A percentile compares a stretch with the other conserved stretches of the same genome.
phyloP scores from a whole-genome alignment of 2,329 filamentous ascomycete genomes.

The Chaetothyriales sp. region DNA sequence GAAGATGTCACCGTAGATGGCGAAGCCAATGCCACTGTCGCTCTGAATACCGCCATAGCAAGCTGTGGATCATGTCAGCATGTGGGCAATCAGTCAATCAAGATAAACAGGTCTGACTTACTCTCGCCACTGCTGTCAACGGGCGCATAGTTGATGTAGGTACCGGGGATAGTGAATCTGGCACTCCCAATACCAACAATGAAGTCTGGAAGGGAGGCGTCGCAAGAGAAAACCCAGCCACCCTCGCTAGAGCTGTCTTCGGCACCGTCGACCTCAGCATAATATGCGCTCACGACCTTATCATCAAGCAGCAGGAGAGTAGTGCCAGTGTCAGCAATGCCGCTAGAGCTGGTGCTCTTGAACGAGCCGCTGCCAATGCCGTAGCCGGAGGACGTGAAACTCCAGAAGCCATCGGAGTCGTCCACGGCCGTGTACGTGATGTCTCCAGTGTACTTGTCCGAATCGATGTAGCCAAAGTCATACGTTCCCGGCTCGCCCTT shows the following conservation, averaged over 20 bases:
- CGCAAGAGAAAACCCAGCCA: slow-evolving; percentile 33
- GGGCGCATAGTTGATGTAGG: slow-evolving; percentile 36
- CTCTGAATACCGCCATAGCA: slow-evolving; percentile 70
- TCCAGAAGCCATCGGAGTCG: slow-evolving; percentile 48
- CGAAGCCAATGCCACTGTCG: slow-evolving; percentile 41
- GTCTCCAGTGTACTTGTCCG: slow-evolving; percentile 42
- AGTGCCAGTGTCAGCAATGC: slow-evolving; percentile 59
- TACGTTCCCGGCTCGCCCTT: slow-evolving; percentile 39
- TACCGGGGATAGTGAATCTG: slow-evolving; percentile 38
- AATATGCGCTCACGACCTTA: slow-evolving; percentile 45
- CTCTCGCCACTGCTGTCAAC: slow-evolving; percentile 8
- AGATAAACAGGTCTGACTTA: slow-evolving; percentile 5
- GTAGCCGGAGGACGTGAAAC: slow-evolving; percentile 45
- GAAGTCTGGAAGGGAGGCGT: slow-evolving; percentile 39
- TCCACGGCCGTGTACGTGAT: slow-evolving; percentile 46
- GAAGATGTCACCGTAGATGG: slow-evolving; percentile 66
- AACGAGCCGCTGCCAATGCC: slow-evolving; percentile 34
- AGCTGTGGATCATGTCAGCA: slow-evolving; percentile 9
- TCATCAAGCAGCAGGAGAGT: slow-evolving; percentile 49
- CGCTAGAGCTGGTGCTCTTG: slow-evolving; percentile 31
- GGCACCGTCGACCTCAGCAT: slow-evolving; percentile 42
- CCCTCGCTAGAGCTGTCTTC: slow-evolving; percentile 12
- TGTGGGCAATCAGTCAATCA: neutral
- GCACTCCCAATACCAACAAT: slow-evolving; percentile 38
- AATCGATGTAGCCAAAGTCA: slow-evolving; percentile 48